Evolutionary conservation across 2,329 filamentous ascomycete species (phyloP), one percentile per base, ranked within the genome.

Genomic region (Pseudocercospora crystallina): DNA sequence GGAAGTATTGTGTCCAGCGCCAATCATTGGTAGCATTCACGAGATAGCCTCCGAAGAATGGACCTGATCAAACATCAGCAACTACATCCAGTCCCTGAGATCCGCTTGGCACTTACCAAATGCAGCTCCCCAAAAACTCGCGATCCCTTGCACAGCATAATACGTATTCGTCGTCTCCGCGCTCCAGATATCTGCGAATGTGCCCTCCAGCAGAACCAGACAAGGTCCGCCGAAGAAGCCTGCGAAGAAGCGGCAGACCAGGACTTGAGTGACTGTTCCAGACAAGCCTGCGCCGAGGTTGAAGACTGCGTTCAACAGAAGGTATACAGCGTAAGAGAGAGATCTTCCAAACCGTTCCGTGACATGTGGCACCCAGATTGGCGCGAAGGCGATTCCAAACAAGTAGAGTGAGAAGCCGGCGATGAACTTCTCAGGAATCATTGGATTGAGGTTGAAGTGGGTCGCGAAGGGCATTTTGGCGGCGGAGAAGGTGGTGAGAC

Each of bases 181-280:
- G 31, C 46, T 50, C 43, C 49, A 52, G 40, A 5, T 43, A 30
- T 32, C 20, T 30, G 40, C 40, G 26, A 43, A n/a, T n/a, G 20
- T 43, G 40, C 13, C 40, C 40, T 43, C 40, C 40, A 73, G 67
- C 5, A 71, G 33, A 5, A 54, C 69, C 2, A 61, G 47, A 40
- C 64, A 88, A 76, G 57, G 87, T 80, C 35, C 85, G 32, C 86
- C 86, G 55, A 86, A 86, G 68, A 85, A 66, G 0, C 87, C 86
- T 40, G 88, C 87, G 60, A 90, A 87, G 72, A 91, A 83, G 2
- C 83, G 73, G 15, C 81, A 69, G 12, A 82, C 66, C 44, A 76
- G 73, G 1, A 86, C 60, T 0, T 71, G 73, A 0, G 68, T 76
- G n/a, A 84, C 78, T 29, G 65, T 75, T 17, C 75, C 70, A 0